Conservation (phyloP, 176 grass and related monocot genomes). For the Triticum aestivum region DNA sequence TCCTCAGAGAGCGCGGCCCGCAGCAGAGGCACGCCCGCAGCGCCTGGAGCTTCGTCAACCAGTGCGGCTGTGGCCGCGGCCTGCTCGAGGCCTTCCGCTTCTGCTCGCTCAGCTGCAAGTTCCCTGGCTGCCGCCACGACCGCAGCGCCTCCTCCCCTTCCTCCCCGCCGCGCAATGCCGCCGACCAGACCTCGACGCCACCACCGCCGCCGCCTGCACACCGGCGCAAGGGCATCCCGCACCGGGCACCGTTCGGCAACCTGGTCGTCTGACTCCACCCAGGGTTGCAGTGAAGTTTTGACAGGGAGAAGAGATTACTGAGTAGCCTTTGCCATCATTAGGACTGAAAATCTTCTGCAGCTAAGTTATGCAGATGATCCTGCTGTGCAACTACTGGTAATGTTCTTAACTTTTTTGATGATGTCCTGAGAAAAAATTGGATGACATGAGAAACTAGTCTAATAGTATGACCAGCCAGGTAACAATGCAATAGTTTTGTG, state of each 20-base stretch:
- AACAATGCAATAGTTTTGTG: neutral
- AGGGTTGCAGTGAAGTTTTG: conserved; percentile 12
- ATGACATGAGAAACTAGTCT: neutral
- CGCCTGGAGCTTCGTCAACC: conserved; percentile 37
- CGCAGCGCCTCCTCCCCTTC: neutral
- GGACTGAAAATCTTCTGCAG: conserved; percentile 19
- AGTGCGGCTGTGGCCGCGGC: conserved; percentile 80
- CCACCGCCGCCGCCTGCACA: conserved; percentile 51
- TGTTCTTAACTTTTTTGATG: neutral
- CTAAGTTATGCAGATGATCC: conserved; percentile 27
- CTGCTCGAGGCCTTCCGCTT: conserved; percentile 90
- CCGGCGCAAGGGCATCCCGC: conserved; percentile 84
- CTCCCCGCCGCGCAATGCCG: conserved; percentile 22
- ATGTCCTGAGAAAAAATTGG: neutral
- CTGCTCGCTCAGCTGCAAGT: conserved; percentile 98
- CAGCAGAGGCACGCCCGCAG: conserved; percentile 55
- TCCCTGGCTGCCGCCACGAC: conserved; percentile 25
- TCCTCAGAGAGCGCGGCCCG: conserved; percentile 81
- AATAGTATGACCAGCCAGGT: neutral
- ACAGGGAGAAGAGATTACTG: conserved; percentile 18
- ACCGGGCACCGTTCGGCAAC: conserved; percentile 81
- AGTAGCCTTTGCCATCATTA: conserved; percentile 20
- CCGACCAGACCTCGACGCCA: conserved; percentile 52
- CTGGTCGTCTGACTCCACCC: conserved; percentile 33
- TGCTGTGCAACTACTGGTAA: conserved; percentile 19